phyloP scores from a whole-genome alignment of 768 basidiomycete species.

The Rhizopogon salebrosus region DNA sequence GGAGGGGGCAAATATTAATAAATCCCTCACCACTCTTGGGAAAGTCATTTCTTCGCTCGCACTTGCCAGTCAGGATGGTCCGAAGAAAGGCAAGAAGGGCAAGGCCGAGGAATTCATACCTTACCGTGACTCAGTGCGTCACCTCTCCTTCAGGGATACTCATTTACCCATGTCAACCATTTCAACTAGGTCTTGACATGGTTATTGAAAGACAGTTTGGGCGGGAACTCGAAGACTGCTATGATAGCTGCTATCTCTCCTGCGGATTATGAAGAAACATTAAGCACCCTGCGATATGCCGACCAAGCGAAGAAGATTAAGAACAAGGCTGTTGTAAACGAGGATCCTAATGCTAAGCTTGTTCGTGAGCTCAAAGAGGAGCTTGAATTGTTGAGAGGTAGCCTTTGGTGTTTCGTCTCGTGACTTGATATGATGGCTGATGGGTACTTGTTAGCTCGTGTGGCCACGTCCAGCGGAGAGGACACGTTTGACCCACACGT shows the following conservation, averaged over 20 bases:
- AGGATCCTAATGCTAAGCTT: slow-evolving; percentile 98
- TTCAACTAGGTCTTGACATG: slow-evolving; percentile 81
- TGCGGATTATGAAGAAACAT: slow-evolving; percentile 97
- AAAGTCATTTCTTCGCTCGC: slow-evolving; percentile 95
- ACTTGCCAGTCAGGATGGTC: slow-evolving; percentile 45
- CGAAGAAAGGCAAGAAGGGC: slow-evolving; percentile 85
- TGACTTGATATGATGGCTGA: not conserved
- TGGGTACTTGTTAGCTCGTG: slow-evolving; percentile 50
- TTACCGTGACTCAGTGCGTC: slow-evolving; percentile 89
- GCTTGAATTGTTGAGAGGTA: slow-evolving; percentile 84
- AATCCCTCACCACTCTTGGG: slow-evolving; percentile 94
- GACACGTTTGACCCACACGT: slow-evolving; percentile 81
- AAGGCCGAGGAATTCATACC: slow-evolving; percentile 92
- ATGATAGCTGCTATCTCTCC: slow-evolving; percentile 99
- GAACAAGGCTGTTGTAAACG: slow-evolving; percentile 98
- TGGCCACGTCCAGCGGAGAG: slow-evolving; percentile 63
- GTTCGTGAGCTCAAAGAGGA: slow-evolving; percentile 99
- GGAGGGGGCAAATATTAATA: slow-evolving; percentile 98
- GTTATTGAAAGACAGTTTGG: slow-evolving; percentile 96
- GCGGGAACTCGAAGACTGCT: slow-evolving; percentile 95
- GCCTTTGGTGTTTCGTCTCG: slow-evolving; percentile 14
- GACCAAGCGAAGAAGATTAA: slow-evolving; percentile 99
- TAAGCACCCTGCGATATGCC: slow-evolving; percentile 95
- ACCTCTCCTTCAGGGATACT: not conserved
- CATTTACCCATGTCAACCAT: not conserved